A percentile compares a stretch with the other conserved stretches of the same genome.
These are phyloP conservation scores for Xylaria flabelliformis DNA, from an alignment of 495 filamentous ascomycete species.

Conservation along the genomic window DNA sequence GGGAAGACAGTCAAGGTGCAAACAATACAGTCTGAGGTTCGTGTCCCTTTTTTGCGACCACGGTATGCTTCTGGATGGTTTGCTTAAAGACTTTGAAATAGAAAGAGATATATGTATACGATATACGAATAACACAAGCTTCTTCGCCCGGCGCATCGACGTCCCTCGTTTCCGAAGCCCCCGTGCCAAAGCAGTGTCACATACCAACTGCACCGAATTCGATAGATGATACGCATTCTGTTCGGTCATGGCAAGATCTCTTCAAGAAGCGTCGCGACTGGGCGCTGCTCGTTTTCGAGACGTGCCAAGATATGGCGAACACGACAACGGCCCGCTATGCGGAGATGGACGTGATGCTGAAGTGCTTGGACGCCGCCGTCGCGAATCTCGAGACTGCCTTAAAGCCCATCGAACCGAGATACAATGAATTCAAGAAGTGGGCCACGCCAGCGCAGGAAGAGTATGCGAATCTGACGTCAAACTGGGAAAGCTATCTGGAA, in stretches of 20 bases:
- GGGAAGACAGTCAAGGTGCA: constrained; percentile 81
- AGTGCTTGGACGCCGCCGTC: constrained; percentile 76
- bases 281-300: constrained; percentile 71
- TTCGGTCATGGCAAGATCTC: constrained; percentile 82
- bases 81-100: constrained; percentile 41
- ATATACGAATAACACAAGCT: constrained; percentile 68
- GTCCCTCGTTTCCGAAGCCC: constrained; percentile 55
- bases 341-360: constrained; percentile 74
- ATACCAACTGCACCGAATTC: constrained; percentile 71
- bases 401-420: constrained; percentile 73
- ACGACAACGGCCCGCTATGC: constrained; percentile 55
- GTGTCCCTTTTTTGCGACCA: constrained; percentile 29
- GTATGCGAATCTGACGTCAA: constrained; percentile 66
- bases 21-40: constrained; percentile 76
- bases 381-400: constrained; percentile 82
- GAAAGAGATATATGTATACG: constrained; percentile 89
- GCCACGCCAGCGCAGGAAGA: constrained; percentile 72
- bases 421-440: constrained; percentile 75
- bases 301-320: constrained; percentile 65
- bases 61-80: background rate
- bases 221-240: constrained; percentile 71
- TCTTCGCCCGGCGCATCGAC: constrained; percentile 47
- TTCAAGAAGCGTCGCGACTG: constrained; percentile 76
- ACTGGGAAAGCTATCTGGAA: constrained; percentile 72
- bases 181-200: constrained; percentile 64